Percentiles rank a stretch among this genome's conserved stretches.
These are phyloP conservation scores for Medicago ruthenica DNA, from an alignment of 306 rosid species.

Conservation along the genomic window DNA sequence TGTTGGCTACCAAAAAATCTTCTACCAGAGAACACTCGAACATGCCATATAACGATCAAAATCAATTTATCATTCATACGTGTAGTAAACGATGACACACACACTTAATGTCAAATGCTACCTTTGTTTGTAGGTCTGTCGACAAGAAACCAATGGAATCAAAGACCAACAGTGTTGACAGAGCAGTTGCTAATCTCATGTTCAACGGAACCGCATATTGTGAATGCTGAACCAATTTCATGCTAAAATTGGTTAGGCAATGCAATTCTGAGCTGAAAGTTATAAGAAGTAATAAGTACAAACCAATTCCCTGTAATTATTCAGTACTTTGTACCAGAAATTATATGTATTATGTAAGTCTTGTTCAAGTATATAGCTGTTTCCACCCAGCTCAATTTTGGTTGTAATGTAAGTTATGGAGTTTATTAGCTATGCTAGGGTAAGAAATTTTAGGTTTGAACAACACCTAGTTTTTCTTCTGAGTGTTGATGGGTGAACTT, in stretches of 20 bases:
- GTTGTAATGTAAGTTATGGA: conserved; percentile 19
- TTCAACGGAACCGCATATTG: conserved; percentile 51
- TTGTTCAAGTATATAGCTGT: conserved; percentile 17
- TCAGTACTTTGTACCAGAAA: conserved; percentile 19
- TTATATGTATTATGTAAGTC: conserved; percentile 30
- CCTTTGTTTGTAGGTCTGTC: conserved; percentile 51
- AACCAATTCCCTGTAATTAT: conserved; percentile 28
- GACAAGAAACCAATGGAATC: conserved; percentile 55
- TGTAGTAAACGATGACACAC: background rate
- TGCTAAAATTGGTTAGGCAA: conserved; percentile 44
- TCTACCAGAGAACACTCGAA: too few relatives aligned
- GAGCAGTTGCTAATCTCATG: conserved; percentile 88
- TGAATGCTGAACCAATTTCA: conserved; percentile 38
- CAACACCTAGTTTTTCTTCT: background rate
- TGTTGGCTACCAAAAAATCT: too few relatives aligned
- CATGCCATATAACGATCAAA: background rate
- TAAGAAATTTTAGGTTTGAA: conserved; percentile 13
- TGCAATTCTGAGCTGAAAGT: conserved; percentile 21
- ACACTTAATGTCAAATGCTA: background rate
- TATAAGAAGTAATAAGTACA: background rate
- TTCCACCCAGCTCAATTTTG: conserved; percentile 47
- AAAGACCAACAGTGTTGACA: conserved; percentile 73
- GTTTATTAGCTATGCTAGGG: background rate
- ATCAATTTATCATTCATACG: background rate
- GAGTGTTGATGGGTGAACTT: conserved; percentile 10